Evolutionary conservation across 768 basidiomycete species (phyloP).

Genomic region (Xerocomellus dryophilus): DNA sequence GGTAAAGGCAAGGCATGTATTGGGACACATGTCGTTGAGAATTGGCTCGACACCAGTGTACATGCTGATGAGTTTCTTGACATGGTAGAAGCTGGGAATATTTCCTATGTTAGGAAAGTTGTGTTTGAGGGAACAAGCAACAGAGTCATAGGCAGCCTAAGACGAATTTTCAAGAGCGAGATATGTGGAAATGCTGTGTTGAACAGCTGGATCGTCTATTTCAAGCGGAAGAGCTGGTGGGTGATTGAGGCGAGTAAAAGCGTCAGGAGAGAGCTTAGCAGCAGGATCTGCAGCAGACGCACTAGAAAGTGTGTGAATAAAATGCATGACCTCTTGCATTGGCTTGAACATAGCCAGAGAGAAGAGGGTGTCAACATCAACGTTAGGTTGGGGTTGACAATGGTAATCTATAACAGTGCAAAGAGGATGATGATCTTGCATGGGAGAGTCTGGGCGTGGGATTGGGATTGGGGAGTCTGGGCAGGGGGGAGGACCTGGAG

Average conservation of each 20-base stretch:
- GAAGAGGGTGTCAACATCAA: too few species aligned
- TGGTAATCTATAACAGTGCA: too few species aligned
- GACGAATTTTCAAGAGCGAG: background rate
- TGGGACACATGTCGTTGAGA: conserved; percentile 40
- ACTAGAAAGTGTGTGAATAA: too few species aligned
- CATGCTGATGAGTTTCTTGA: conserved; percentile 1
- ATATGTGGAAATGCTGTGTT: background rate
- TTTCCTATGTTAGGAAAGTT: background rate
- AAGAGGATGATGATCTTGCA: too few species aligned
- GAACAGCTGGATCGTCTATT: background rate
- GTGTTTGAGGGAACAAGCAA: background rate
- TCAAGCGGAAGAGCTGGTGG: background rate
- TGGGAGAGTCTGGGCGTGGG: too few species aligned
- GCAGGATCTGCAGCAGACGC: too few species aligned
- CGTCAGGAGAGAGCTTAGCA: too few species aligned
- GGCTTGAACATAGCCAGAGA: too few species aligned
- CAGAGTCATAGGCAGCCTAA: background rate
- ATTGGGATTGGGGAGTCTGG: too few species aligned
- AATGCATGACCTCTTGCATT: too few species aligned
- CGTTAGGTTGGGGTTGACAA: too few species aligned
- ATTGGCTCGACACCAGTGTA: conserved; percentile 34
- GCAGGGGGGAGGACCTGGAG: too few species aligned
- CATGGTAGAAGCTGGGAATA: background rate
- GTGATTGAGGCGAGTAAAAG: background rate
- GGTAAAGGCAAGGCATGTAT: conserved; percentile 41